Evolutionary conservation across 1,284 basidiomycete species (phyloP).

Genomic region (Filobasidium uniguttulatum): DNA sequence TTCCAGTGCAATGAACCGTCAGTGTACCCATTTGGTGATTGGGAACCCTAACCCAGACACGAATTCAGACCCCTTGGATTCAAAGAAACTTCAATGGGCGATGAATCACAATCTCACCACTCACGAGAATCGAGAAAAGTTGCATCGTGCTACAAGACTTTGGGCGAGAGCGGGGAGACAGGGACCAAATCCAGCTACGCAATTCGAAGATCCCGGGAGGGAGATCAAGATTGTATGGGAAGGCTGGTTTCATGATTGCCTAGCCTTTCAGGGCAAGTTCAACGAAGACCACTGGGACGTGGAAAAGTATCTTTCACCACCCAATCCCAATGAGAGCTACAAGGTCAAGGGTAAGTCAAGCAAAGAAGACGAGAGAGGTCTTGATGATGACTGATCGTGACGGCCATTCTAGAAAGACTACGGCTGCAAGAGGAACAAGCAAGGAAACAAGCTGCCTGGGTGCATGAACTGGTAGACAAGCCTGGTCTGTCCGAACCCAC

Average conservation of each 20-base stretch:
- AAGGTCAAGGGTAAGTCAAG: too few species aligned
- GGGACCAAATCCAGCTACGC: background rate
- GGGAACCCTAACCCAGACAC: conserved; percentile 17
- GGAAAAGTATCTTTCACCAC: conserved; percentile 2
- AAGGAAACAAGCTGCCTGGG: too few species aligned
- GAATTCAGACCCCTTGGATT: conserved; percentile 15
- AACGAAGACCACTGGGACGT: conserved; percentile 25
- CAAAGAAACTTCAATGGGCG: conserved; percentile 28
- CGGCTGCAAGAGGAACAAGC: conserved; percentile 14
- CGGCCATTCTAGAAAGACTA: conserved; percentile 9
- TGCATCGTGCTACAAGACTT: conserved; percentile 4
- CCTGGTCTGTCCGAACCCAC: background rate
- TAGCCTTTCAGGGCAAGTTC: conserved; percentile 29
- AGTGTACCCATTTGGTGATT: conserved; percentile 32
- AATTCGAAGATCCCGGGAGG: background rate
- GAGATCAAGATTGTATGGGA: conserved; percentile 15
- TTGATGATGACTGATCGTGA: too few species aligned
- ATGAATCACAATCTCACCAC: conserved; percentile 19
- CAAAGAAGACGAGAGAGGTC: too few species aligned
- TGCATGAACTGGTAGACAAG: too few species aligned
- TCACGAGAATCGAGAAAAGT: conserved; percentile 21
- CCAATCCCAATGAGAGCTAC: conserved; percentile 1
- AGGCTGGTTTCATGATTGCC: conserved; percentile 38
- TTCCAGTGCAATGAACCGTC: conserved; percentile 30
- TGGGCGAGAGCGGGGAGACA: background rate